Evolutionary conservation across 2,329 filamentous ascomycete genomes (phyloP).

Genomic region (Penicillium sclerotigenum): DNA sequence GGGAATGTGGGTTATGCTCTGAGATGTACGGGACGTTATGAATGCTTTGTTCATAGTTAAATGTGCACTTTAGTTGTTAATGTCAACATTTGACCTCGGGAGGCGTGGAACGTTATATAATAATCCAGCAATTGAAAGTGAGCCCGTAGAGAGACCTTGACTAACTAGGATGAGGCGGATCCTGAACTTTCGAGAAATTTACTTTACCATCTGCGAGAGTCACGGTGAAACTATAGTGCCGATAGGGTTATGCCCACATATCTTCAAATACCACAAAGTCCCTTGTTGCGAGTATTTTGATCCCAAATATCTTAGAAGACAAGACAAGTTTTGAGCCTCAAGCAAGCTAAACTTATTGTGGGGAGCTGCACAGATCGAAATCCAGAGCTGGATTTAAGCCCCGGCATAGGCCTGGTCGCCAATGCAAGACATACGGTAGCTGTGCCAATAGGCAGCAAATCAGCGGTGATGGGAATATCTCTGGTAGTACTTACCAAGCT

Average conservation of each 20-base stretch:
- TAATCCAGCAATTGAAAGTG: not conserved
- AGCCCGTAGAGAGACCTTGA: too few species aligned
- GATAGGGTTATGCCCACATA: not conserved
- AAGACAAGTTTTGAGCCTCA: not conserved
- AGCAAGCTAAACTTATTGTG: not conserved
- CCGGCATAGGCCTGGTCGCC: conserved; percentile 3
- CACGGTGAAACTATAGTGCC: not conserved
- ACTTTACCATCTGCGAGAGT: not conserved
- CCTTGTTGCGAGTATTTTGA: not conserved
- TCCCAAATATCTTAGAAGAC: not conserved
- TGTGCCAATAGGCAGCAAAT: conserved; percentile 1
- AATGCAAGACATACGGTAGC: conserved; percentile 12
- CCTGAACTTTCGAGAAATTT: not conserved
- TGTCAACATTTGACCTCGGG: not conserved
- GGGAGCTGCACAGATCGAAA: not conserved
- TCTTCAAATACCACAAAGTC: not conserved
- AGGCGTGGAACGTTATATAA: not conserved
- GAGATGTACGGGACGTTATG: not conserved
- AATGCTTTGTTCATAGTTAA: not conserved
- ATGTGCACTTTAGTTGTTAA: not conserved
- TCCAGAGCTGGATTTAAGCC: not conserved
- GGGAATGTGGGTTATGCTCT: not conserved
- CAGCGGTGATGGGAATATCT: not conserved
- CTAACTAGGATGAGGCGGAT: not conserved
- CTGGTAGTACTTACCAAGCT: not conserved